These are phyloP conservation scores for Jamesozyma jinghongensis DNA, from an alignment of 805 yeast genomes.

Conservation along the genomic window DNA sequence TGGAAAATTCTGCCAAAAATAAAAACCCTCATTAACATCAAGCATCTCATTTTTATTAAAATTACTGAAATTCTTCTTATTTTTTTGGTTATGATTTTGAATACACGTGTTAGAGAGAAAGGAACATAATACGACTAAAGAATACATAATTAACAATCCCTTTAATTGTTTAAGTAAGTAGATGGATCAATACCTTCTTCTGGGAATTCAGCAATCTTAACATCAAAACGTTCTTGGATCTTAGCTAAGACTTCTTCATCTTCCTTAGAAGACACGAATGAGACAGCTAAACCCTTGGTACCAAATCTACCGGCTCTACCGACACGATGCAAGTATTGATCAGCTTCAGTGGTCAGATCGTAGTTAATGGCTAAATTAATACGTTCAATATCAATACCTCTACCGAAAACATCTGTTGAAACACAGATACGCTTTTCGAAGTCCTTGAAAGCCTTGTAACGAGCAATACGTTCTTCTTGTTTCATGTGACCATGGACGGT, in stretches of 20 bases:
- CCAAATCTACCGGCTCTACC: conserved; percentile 99
- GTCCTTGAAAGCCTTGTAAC: conserved; percentile 93
- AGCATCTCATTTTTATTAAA: no score
- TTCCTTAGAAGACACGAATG: conserved; percentile 75
- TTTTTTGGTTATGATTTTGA: no score
- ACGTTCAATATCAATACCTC: conserved; percentile 99
- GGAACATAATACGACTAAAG: not conserved
- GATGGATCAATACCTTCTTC: conserved; percentile 97
- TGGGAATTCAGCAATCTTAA: conserved; percentile 89
- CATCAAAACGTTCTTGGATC: conserved; percentile 96
- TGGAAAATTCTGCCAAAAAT: no score
- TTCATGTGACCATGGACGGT: conserved; percentile 93
- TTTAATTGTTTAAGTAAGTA: conserved; percentile 89
- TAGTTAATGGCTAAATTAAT: conserved; percentile 96
- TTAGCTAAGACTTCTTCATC: conserved; percentile 85
- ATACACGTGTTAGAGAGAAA: no score
- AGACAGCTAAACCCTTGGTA: conserved; percentile 94
- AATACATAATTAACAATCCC: not conserved
- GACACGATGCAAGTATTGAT: conserved; percentile 96
- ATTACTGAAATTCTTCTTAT: no score
- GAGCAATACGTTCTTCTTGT: conserved; percentile 95
- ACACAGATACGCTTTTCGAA: conserved; percentile 98
- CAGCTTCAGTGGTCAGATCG: conserved; percentile 93
- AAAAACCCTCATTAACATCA: no score
- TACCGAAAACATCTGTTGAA: conserved; percentile 95